Evolutionary conservation across 768 basidiomycete species (phyloP), one percentile per base, ranked within the genome.

Genomic region (Cytidiella melzeri): DNA sequence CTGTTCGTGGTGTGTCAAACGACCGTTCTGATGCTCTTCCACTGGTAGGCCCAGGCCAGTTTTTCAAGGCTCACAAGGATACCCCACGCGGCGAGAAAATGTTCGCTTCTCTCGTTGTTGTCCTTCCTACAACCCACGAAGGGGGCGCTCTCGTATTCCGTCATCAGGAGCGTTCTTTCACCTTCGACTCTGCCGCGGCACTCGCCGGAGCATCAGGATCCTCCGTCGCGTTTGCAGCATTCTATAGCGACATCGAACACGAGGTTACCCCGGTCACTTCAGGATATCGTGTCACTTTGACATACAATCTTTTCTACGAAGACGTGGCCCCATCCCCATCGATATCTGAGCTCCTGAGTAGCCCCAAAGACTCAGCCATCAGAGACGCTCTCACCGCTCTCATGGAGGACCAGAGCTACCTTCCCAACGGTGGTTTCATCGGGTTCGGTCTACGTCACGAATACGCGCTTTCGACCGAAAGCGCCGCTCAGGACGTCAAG

Each of bases 51-150:
- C 47, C 46, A 10, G 61, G 51, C 6, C 58, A 59, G 11, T 64
- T 59, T 55, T 63, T 61, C 57, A 63, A 63, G 38, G 30, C 60
- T 1, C 61, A 63, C 57, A 52, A 58, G 47, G 61, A 63, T 45
- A 63, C 61, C 2, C 63, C 61, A 2, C 56, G 58, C 10, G 50
- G 28, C 2, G 27, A 47, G 10, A 42, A 52, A 53, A 58, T 60
- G 59, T 59, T 79, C 23, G 76, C 72, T 2, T 75, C 76, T 1
- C 65, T 81, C 10, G 69, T 78, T 1, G 52, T 77, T 36, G 67
- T 73, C 19, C 67, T 76, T 37, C 76, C 77, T n/a, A 70, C 70
- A 4, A 27, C 50, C 0, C 71, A 77, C 52, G 61, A 70, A 52
- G 76, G 76, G 0, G 77, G 75, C 2, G 56, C 61, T 26, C 63